Evolutionary conservation across 306 rosid species (phyloP), one percentile per base, ranked within the genome.

Genomic region (Cucurbita pepo): DNA sequence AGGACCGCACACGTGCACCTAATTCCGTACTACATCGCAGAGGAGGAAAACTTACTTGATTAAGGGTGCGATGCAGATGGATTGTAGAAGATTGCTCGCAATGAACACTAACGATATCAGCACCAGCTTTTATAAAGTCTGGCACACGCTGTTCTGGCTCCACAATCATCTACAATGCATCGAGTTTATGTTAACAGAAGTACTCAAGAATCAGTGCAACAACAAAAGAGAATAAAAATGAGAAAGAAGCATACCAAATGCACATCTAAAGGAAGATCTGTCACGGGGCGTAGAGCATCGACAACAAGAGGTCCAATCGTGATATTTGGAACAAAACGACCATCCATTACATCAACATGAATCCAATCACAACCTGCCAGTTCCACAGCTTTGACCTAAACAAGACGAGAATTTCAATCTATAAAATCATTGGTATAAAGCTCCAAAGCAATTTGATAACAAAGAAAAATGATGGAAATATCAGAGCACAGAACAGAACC

Each of bases 341-440:
- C 99, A 77, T 95, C 99, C 99, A 95, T 95, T 19, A 95, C 97
- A 53, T 95, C 99, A 47, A 95, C 96, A 81, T 95, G 99, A 81
- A 95, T 91, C 99, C 99, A 95, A 83, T 95, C 99, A 86, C 99
- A 91, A 73, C 99, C 99, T 15, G 99, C 99, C 90, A 95, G 79
- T 84, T 95, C 99, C 56, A 94, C 92, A 73, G 99, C 99, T 88
- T 95, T 91, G 58, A 95, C 96, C 97, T 95, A 55, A 76, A 78
- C 21, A 78, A 77, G 73, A 65, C 56, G 51, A 82, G 56, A 72
- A 60, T 18, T 19, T 36, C 41, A 70, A 56, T 21, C 80, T 6
- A 75, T 7, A 48, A 5, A 12, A 56, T 7, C 21, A 21, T 10
- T 3, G 7, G 12, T n/a, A 71, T 51, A 54, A 40, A 56, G 41